Evolutionary conservation across 352 stramenopile species (phyloP).

Genomic region (Lagenidium giganteum): DNA sequence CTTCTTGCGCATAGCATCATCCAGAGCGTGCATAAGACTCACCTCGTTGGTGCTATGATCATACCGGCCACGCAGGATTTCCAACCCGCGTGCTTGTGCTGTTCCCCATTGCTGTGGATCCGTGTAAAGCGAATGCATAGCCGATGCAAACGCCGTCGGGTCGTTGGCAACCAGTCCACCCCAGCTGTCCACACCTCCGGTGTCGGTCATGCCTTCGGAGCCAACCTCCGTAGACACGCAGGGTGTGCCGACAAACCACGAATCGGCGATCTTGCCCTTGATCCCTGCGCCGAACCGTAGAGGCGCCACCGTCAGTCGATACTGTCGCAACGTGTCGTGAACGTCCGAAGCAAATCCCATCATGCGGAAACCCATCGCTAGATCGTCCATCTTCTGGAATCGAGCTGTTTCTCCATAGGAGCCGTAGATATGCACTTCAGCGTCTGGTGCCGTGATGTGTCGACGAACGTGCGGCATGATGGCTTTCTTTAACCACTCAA

Average conservation of each 20-base stretch:
- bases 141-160: conserved; percentile 30
- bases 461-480: conserved; percentile 75
- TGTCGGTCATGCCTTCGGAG: conserved; percentile 72
- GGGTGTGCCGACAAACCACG: conserved; percentile 87
- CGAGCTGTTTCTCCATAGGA: conserved; percentile 51
- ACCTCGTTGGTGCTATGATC: conserved; percentile 35
- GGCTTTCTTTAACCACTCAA: conserved; percentile 61
- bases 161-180: conserved; percentile 49
- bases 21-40: conserved; percentile 45
- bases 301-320: conserved; percentile 83
- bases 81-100: conserved; percentile 23
- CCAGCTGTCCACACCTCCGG: conserved; percentile 17
- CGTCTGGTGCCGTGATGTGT: neutral
- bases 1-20: conserved; percentile 30
- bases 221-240: conserved; percentile 89
- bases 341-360: conserved; percentile 78
- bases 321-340: conserved; percentile 58
- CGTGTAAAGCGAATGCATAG: conserved; percentile 41
- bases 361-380: conserved; percentile 46
- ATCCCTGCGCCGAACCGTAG: conserved; percentile 92
- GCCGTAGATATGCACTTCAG: conserved; percentile 85
- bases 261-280: conserved; percentile 94
- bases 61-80: conserved; percentile 35
- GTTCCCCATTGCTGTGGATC: conserved; percentile 29
- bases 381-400: conserved; percentile 50